These are phyloP conservation scores for Leccinum solheimii DNA, from an alignment of 1,284 basidiomycete genomes.

Conservation along the genomic window DNA sequence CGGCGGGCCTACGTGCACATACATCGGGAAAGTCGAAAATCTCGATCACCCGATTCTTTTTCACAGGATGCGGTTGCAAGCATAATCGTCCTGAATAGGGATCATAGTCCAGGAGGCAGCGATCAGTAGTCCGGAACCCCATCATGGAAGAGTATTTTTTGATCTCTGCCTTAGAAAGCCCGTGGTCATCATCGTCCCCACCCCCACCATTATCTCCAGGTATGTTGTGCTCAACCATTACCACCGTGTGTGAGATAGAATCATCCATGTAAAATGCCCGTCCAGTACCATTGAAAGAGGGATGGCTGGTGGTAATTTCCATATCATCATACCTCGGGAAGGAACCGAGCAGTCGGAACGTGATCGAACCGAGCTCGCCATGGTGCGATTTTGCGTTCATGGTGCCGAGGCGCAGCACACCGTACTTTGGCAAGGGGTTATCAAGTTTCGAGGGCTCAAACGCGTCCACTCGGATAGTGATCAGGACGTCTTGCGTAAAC, in stretches of 20 bases:
- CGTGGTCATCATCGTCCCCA: background rate
- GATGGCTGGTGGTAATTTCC: constrained; percentile 2
- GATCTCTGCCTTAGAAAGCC: background rate
- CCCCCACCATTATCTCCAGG: background rate
- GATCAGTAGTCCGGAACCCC: background rate
- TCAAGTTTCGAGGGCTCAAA: constrained; percentile 5
- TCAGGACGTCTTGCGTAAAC: constrained; percentile 12
- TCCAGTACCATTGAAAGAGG: constrained; percentile 19
- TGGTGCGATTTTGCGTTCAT: background rate
- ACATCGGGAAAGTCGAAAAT: background rate
- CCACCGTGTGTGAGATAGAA: background rate
- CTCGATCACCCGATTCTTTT: background rate
- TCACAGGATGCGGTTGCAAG: constrained; percentile 1
- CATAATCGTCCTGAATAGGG: constrained; percentile 24
- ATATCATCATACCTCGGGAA: background rate
- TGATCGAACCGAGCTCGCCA: constrained; percentile 1
- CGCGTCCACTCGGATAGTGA: constrained; percentile 7
- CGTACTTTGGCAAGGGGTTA: background rate
- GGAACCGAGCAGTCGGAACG: background rate
- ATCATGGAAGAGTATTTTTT: constrained; percentile 8
- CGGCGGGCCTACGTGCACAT: background rate
- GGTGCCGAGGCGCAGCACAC: constrained; percentile 10
- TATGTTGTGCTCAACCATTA: constrained; percentile 20
- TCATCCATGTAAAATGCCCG: constrained; percentile 8
- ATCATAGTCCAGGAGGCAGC: constrained; percentile 22